Evolutionary conservation across 345 rosid species (phyloP), one percentile per base, ranked within the genome.

Genomic region (Salix brachista): DNA sequence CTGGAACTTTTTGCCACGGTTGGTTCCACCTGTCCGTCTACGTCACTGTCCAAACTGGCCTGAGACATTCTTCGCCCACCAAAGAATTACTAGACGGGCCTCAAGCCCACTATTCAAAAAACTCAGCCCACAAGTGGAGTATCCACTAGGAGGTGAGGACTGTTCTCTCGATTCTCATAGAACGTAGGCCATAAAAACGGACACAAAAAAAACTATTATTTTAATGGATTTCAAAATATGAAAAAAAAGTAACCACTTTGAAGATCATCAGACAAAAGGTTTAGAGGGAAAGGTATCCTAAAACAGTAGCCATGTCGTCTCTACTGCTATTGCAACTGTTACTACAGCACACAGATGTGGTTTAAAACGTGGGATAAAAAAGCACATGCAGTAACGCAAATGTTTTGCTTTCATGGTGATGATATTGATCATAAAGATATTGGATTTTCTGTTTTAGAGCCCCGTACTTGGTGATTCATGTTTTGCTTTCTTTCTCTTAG

Each of bases 301-400:
- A 5, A 2, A 8, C 39, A 13, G 36, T 1, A 6, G 23, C 72
- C 32, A 81, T 83, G 80, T 72, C 82, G 56, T 64, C 74, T 69
- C 80, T 65, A 18, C 67, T 2, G 41, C 73, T 8, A 14, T 39
- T 25, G 23, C 68, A 70, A 56, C 83, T 80, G 56, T 82, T 50
- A 28, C 79, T 71, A 80, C 79, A 70, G 32, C 78, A 83, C 86
- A 67, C 79, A 76, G 78, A 91, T 26, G 54, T 62, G 79, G 82
- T 88, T 76, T 75, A 65, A 44, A 83, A 74, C n/a, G 52, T 89
- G 10, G 86, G 85, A 76, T 64, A 80, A 60, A 69, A 9, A 50
- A 6, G 46, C 1, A 17, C 48, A 6, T 48, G 85, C 41, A 76
- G 78, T 6, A 3, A 72, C 34, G n/a, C 3, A 18, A 21, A 6